phyloP scores from a whole-genome alignment of 129 eudicot species.

The Tagetes erecta region DNA sequence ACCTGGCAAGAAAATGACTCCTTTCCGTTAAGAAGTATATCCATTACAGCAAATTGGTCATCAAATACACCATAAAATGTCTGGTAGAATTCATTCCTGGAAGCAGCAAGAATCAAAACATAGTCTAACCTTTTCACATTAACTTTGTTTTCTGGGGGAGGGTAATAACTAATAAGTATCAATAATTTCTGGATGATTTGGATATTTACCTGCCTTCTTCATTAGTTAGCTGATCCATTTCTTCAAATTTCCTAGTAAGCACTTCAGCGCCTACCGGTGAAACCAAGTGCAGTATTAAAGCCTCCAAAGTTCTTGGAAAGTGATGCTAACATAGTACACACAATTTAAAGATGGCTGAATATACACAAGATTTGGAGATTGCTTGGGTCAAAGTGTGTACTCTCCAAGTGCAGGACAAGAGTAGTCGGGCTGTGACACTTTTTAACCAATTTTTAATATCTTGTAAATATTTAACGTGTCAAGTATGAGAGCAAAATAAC shows the following conservation, averaged over 20 bases:
- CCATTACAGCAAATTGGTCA: slow-evolving; percentile 82
- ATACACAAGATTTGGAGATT: background rate
- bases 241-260: slow-evolving; percentile 87
- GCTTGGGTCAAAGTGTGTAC: background rate
- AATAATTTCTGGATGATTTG: slow-evolving; percentile 17
- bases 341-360: background rate
- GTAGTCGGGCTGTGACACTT: background rate
- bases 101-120: slow-evolving; percentile 21
- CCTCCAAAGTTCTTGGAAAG: slow-evolving; percentile 96
- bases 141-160: background rate
- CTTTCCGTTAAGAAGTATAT: slow-evolving; percentile 74
- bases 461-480: background rate
- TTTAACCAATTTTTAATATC: background rate
- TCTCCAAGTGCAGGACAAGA: background rate
- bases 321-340: slow-evolving; percentile 56
- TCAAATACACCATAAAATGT: slow-evolving; percentile 75
- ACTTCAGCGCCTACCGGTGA: slow-evolving; percentile 96
- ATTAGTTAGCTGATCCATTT: slow-evolving; percentile 64
- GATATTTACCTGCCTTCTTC: slow-evolving; percentile 63
- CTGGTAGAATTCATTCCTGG: slow-evolving; percentile 76
- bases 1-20: slow-evolving; percentile 93
- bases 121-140: background rate
- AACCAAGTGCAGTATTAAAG: slow-evolving; percentile 67
- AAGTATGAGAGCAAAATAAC: background rate
- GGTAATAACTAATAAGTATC: background rate